phyloP scores from a whole-genome alignment of 768 basidiomycete genomes.

The Leccinum olivaceopallidum region DNA sequence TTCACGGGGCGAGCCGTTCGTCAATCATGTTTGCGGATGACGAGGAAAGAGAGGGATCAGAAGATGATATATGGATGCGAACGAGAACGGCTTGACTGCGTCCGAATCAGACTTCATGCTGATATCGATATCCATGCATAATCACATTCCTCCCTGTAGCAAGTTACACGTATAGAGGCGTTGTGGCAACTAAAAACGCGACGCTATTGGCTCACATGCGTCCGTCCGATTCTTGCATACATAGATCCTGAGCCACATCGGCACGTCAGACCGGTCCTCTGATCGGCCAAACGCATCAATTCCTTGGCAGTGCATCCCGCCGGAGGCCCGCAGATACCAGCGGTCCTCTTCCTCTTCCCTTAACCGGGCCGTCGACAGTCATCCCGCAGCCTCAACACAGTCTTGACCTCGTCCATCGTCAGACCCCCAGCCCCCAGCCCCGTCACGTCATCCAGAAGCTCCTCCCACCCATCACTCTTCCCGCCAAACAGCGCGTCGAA shows the following conservation, averaged over 20 bases:
- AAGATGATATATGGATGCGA: too few relatives aligned
- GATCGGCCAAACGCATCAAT: background rate
- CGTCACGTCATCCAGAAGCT: constrained; percentile 43
- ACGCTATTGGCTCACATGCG: too few relatives aligned
- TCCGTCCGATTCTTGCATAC: background rate
- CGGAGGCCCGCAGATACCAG: background rate
- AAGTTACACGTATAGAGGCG: background rate
- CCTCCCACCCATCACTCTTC: constrained; percentile 50
- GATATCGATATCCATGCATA: too few relatives aligned
- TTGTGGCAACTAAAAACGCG: background rate
- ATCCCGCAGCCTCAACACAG: constrained; percentile 49
- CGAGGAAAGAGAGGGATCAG: too few relatives aligned
- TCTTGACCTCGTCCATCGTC: constrained; percentile 57
- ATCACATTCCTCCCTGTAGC: too few relatives aligned
- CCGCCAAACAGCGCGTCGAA: constrained; percentile 19
- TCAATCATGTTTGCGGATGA: too few relatives aligned
- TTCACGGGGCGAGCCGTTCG: too few relatives aligned
- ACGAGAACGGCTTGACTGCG: too few relatives aligned
- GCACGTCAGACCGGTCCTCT: background rate
- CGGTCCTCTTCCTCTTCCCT: background rate
- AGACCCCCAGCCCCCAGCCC: constrained; percentile 63
- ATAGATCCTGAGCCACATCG: background rate
- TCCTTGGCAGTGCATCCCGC: background rate
- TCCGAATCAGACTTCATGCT: too few relatives aligned
- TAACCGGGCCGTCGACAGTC: constrained; percentile 33